Base-by-base conservation (phyloP, 1,284 basidiomycete species). In the Leccinum fuscescens region DNA sequence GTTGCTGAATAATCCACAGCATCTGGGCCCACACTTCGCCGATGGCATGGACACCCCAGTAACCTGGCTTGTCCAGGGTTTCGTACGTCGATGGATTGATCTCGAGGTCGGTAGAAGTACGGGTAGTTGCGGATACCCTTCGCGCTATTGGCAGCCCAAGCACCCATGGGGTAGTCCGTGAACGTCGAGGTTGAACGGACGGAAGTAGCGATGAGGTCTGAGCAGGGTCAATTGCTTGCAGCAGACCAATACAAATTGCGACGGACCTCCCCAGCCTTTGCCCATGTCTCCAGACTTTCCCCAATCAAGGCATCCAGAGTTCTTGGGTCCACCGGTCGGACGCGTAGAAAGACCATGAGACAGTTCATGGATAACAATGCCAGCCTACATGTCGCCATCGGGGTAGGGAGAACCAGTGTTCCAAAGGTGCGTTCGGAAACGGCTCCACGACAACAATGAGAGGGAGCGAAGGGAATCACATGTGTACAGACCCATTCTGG, bases 401-500 rank as follows among this genome's bases (percentile, higher is more conserved):
- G 95, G 82, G 80, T 90, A 96, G 1, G 96, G 95, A 22, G 85
- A 80, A 8, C 87, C 89, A 1, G 92, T 93, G 77, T 93, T 91
- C 96, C 96, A 98, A 51, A 95, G 80, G 79, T 96, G 98, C 96
- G 98, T 98, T 67, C 96, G 85, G 91, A 96, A 95, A 61, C 93
- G 88, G 8, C 92, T 92, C 68, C 89, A 87, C 78, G 4, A 52
- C 2, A 58, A 77, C 71, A 12, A 20, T 63, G 17, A 70, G 35
- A n/a, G 0, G 55, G 6, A 20, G 2, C 0, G 1, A 20, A 24
- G 15, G n/a, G n/a, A n/a, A n/a, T n/a, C n/a, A n/a, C n/a, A n/a
- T n/a, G 20, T 20, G 20, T 20, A 20, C 20, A 20, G 20, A n/a
- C n/a, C 86, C 85, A 66, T 87, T 83, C 74, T 84, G 82, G 12